Evolutionary conservation across 2,329 filamentous ascomycete genomes (phyloP).

Genomic region (Pseudogymnoascus sp.): DNA sequence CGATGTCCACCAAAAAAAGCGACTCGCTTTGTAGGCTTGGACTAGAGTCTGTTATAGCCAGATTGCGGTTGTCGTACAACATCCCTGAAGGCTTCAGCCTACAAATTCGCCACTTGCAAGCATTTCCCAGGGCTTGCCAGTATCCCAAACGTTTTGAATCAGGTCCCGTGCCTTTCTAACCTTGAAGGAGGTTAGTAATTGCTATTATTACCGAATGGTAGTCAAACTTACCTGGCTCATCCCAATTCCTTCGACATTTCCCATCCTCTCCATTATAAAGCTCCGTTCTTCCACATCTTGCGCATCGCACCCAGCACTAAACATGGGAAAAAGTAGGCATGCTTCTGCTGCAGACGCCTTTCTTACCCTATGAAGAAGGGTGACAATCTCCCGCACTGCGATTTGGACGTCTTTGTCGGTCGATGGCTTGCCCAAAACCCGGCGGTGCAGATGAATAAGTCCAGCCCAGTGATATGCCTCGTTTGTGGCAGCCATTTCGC

Average conservation of each 20-base stretch:
- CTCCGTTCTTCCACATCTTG: constrained; percentile 44
- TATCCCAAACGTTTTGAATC: constrained; percentile 63
- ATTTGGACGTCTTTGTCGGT: constrained; percentile 51
- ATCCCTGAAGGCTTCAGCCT: constrained; percentile 35
- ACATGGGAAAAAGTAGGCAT: constrained; percentile 71
- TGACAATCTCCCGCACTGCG: constrained; percentile 54
- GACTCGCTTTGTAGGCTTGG: background rate
- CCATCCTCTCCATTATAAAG: constrained; percentile 57
- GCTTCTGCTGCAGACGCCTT: constrained; percentile 63
- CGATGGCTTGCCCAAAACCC: constrained; percentile 55
- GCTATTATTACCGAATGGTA: constrained; percentile 2
- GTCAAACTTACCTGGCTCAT: constrained; percentile 58
- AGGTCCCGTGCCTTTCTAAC: constrained; percentile 51
- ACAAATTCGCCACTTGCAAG: constrained; percentile 60
- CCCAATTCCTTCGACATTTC: constrained; percentile 60
- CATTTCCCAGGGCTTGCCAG: constrained; percentile 59
- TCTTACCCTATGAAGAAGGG: constrained; percentile 52
- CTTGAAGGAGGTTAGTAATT: constrained; percentile 27
- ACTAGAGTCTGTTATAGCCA: background rate
- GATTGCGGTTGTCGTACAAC: background rate
- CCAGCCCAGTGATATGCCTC: constrained; percentile 74
- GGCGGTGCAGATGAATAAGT: constrained; percentile 64
- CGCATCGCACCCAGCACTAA: constrained; percentile 72
- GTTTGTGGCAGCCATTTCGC: constrained; percentile 63
- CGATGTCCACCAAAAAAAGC: background rate